Evolutionary conservation across 352 stramenopile species (phyloP).

Genomic region (Globisporangium spiculum): DNA sequence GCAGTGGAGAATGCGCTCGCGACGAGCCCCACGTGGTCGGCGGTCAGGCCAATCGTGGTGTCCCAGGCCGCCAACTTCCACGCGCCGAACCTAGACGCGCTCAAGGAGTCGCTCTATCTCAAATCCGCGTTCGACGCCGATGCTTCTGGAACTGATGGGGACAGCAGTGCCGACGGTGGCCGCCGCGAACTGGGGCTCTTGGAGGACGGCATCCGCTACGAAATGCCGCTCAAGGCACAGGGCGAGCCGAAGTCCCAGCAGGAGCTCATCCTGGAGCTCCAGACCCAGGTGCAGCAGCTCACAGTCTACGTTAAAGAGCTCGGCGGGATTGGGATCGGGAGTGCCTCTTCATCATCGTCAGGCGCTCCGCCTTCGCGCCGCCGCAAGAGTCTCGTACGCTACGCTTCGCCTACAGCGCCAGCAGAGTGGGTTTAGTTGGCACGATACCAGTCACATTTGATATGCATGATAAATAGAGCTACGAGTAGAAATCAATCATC

Average conservation of each 20-base stretch:
- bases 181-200: slow-evolving; percentile 13
- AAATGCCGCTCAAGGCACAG: slow-evolving; percentile 6
- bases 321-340: background rate
- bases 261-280: slow-evolving; percentile 19
- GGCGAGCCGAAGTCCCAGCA: slow-evolving; percentile 9
- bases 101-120: slow-evolving; percentile 20
- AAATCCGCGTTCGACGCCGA: slow-evolving; percentile 20
- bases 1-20: slow-evolving; percentile 12
- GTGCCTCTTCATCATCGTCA: background rate
- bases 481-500: background rate
- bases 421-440: slow-evolving; percentile 4
- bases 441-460: background rate
- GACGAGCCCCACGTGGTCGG: slow-evolving; percentile 11
- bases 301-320: slow-evolving; percentile 15
- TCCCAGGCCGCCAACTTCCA: slow-evolving; percentile 7
- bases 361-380: background rate
- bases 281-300: slow-evolving; percentile 18
- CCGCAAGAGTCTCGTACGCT: slow-evolving; percentile 17
- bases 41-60: slow-evolving; percentile 14
- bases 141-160: background rate
- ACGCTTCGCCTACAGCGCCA: slow-evolving; percentile 1
- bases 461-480: background rate
- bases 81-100: slow-evolving; percentile 15
- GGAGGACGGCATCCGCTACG: slow-evolving; percentile 20
- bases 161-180: background rate